Conservation (phyloP, 1,139 yeast species). For the Saccharomyces hybrid region DNA sequence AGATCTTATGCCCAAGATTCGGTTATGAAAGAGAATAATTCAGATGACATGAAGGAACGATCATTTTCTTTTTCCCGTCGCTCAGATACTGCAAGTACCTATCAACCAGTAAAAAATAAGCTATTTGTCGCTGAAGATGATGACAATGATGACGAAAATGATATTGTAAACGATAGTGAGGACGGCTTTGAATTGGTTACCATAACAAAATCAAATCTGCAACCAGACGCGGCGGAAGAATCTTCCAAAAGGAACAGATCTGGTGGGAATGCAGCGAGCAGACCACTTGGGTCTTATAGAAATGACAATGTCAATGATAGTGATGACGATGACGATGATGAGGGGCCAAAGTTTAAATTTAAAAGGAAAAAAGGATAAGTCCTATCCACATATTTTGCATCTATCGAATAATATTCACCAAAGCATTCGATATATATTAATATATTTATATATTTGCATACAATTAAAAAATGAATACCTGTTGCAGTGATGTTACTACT, state of each 20-base stretch:
- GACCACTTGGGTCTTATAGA: constrained; percentile 3
- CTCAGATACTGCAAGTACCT: background rate
- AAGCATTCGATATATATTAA: background rate
- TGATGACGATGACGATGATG: constrained; percentile 24
- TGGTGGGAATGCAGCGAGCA: constrained; percentile 13
- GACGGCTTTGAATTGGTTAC: background rate
- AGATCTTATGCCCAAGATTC: background rate
- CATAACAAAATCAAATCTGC: background rate
- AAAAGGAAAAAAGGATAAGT: constrained; percentile 18
- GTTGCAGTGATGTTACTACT: background rate
- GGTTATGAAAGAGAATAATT: background rate
- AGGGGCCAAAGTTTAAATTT: constrained; percentile 35
- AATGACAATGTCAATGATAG: constrained; percentile 7
- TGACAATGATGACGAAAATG: background rate
- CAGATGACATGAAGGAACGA: background rate
- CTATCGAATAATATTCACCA: background rate
- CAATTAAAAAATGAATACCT: background rate
- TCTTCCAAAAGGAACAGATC: constrained; percentile 4
- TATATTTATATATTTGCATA: background rate
- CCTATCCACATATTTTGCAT: background rate
- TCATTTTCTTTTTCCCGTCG: constrained; percentile 3
- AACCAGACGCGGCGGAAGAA: background rate
- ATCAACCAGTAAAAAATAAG: background rate
- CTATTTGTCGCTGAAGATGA: background rate
- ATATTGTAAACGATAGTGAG: background rate